phyloP scores from a whole-genome alignment of 768 basidiomycete species.

The Strobilomyces echinocephalus region DNA sequence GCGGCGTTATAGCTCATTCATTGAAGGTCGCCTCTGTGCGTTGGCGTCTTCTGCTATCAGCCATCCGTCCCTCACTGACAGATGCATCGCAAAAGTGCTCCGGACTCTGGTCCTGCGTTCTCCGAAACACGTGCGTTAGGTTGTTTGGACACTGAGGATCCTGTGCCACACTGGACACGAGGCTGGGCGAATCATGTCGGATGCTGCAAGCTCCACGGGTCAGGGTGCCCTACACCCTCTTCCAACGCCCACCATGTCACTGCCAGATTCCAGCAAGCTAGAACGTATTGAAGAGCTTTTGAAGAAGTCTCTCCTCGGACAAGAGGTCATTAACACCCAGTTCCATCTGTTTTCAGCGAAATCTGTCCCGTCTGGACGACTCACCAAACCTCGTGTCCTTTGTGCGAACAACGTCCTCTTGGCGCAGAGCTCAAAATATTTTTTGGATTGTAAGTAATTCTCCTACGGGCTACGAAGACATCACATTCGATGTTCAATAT shows the following conservation, averaged over 20 bases:
- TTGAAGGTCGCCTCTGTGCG: no score
- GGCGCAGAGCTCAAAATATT: constrained; percentile 25
- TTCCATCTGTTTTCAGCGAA: constrained; percentile 28
- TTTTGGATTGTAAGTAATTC: constrained; percentile 21
- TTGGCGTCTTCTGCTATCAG: no score
- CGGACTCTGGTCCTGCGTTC: no score
- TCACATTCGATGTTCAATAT: background rate
- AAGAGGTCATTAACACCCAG: constrained; percentile 21
- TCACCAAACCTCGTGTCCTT: constrained; percentile 18
- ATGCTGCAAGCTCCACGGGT: no score
- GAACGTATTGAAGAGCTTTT: constrained; percentile 20
- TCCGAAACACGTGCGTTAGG: no score
- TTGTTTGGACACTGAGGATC: no score
- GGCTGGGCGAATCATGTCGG: no score
- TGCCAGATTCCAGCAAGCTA: constrained; percentile 1
- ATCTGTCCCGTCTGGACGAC: constrained; percentile 8
- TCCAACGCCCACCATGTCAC: background rate
- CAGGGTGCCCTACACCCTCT: background rate
- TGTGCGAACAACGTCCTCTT: constrained; percentile 29
- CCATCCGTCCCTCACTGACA: no score
- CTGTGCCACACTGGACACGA: no score
- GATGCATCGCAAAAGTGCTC: no score
- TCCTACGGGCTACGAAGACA: background rate
- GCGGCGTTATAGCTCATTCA: no score
- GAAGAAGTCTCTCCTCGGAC: constrained; percentile 20